These are phyloP conservation scores for Phialemoniopsis sp. DNA, from an alignment of 2,329 filamentous ascomycete species.

Conservation along the genomic window DNA sequence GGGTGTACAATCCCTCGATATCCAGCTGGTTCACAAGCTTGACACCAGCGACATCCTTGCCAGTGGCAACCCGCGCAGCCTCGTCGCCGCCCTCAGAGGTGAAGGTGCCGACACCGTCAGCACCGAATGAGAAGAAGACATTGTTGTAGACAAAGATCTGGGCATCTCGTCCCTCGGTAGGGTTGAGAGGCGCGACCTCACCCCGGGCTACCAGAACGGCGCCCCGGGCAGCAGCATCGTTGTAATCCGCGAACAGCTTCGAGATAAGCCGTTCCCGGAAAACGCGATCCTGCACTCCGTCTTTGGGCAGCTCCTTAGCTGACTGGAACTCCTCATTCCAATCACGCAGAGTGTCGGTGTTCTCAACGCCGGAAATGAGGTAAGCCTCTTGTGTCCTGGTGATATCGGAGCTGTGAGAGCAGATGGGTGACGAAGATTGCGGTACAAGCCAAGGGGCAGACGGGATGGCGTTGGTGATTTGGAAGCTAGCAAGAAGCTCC, in stretches of 20 bases:
- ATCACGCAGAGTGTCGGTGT: slow-evolving; percentile 88
- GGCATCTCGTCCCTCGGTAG: slow-evolving; percentile 85
- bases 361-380: slow-evolving; percentile 84
- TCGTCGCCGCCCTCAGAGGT: slow-evolving; percentile 95
- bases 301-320: slow-evolving; percentile 88
- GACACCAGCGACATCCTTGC: slow-evolving; percentile 93
- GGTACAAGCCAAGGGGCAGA: slow-evolving; percentile 90
- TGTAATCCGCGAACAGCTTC: slow-evolving; percentile 97
- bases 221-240: slow-evolving; percentile 87
- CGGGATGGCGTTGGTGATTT: slow-evolving; percentile 91
- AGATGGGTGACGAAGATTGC: slow-evolving; percentile 57
- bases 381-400: slow-evolving; percentile 91
- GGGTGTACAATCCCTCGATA: slow-evolving; percentile 89
- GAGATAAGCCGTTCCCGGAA: slow-evolving; percentile 92
- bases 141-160: slow-evolving; percentile 99
- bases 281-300: slow-evolving; percentile 90
- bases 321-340: slow-evolving; percentile 99
- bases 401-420: slow-evolving; percentile 74
- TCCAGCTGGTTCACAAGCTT: slow-evolving; percentile 96
- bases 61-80: slow-evolving; percentile 90
- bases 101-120: slow-evolving; percentile 95
- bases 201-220: slow-evolving; percentile 89
- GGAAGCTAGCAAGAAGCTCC: slow-evolving; percentile 88
- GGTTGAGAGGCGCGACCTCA: slow-evolving; percentile 90
- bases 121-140: slow-evolving; percentile 98